Percentiles rank a stretch among this genome's conserved stretches.
Conservation (phyloP, 257 asterid genomes). For the Ballota nigra region DNA sequence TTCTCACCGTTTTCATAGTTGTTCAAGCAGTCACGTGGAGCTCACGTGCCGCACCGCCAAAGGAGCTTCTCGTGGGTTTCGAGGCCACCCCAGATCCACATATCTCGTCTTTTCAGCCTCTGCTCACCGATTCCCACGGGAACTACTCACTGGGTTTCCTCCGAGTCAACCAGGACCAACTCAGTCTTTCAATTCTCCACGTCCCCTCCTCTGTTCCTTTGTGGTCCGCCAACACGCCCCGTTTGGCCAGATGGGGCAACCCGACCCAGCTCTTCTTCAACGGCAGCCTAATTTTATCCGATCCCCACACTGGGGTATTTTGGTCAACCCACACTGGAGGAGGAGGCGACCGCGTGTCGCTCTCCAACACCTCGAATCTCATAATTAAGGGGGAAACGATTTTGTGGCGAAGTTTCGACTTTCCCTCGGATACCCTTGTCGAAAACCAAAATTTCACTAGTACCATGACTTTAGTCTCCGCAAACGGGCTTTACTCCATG, state of each 20-base stretch:
- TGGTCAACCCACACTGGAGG: conserved; percentile 79
- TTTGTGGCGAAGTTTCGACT: conserved; percentile 77
- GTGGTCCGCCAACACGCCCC: conserved; percentile 58
- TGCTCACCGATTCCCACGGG: conserved; percentile 61
- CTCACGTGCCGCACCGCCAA: conserved; percentile 27
- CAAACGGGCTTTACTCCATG: conserved; percentile 77
- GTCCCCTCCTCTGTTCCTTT: conserved; percentile 52
- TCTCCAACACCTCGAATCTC: conserved; percentile 71
- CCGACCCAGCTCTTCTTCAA: conserved; percentile 56
- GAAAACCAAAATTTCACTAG: conserved; percentile 73
- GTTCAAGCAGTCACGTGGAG: conserved; percentile 23
- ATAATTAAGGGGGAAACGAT: conserved; percentile 27
- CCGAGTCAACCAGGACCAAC: conserved; percentile 44
- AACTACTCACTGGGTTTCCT: conserved; percentile 81
- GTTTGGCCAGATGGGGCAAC: conserved; percentile 51
- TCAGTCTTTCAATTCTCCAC: conserved; percentile 61
- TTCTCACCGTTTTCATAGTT: conserved; percentile 16
- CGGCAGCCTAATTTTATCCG: conserved; percentile 70
- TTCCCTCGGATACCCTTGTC: conserved; percentile 82
- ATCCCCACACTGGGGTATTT: conserved; percentile 53
- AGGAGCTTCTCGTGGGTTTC: conserved; percentile 53
- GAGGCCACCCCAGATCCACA: conserved; percentile 49
- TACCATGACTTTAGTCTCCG: conserved; percentile 56
- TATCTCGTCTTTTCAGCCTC: conserved; percentile 50
- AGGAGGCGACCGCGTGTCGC: conserved; percentile 59